Evolutionary conservation across 352 stramenopile genomes (phyloP).

Genomic region (Phytophthora chlamydospora): DNA sequence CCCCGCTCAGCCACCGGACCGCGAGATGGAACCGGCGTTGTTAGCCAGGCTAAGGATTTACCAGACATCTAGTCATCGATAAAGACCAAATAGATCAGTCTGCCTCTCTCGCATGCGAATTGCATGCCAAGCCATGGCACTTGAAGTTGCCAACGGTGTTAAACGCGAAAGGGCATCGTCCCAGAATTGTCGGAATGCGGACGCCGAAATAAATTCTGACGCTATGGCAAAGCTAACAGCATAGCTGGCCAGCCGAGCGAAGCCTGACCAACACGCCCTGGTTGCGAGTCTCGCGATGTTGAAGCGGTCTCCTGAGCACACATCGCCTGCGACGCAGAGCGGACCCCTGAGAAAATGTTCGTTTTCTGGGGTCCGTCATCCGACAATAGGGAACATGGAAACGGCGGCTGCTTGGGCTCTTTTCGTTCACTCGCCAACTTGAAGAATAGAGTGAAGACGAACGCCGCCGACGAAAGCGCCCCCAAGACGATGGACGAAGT

Average conservation of each 20-base stretch:
- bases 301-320: conserved; percentile 18
- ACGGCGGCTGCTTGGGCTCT: conserved; percentile 8
- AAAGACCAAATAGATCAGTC: too few species aligned
- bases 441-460: conserved; percentile 25
- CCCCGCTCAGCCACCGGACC: too few species aligned
- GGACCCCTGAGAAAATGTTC: conserved; percentile 12
- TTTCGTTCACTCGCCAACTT: conserved; percentile 38
- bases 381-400: conserved; percentile 9
- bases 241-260: too few species aligned
- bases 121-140: too few species aligned
- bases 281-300: conserved; percentile 13
- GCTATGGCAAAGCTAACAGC: too few species aligned
- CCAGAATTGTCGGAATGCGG: too few species aligned
- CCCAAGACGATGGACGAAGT: conserved; percentile 41
- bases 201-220: too few species aligned
- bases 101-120: too few species aligned
- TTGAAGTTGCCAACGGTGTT: background rate
- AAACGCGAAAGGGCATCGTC: background rate
- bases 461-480: conserved; percentile 2
- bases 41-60: too few species aligned
- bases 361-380: background rate
- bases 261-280: background rate
- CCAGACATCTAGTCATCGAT: too few species aligned
- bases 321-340: conserved; percentile 14
- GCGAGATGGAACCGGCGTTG: too few species aligned